Evolutionary conservation across 306 rosid species (phyloP), one percentile per base, ranked within the genome.

Genomic region (Sicyos edulis): DNA sequence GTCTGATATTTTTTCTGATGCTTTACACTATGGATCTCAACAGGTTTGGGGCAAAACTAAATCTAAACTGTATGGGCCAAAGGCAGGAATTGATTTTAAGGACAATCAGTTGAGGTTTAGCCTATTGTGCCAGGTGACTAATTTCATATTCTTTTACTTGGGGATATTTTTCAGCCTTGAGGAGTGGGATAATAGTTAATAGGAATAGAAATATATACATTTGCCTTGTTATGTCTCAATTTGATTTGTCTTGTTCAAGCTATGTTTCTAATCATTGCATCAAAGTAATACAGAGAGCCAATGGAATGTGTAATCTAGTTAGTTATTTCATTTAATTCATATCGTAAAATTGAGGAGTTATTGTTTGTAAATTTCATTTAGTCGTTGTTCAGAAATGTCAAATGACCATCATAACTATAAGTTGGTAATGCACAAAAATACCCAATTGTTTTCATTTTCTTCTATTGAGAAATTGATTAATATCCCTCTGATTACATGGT

Each of bases 21-120:
- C 66, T 32, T 66, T 19, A 4, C 22, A n/a, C 37, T 74, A 20
- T 70, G 55, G 45, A 32, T 70, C n/a, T 47, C 73, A 29, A 22
- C 58, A 83, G 86, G 87, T 83, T 53, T 75, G 87, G 85, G 87
- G 87, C 10, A 80, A 83, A 78, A 83, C 87, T 55, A 74, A 15
- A 53, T 78, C 87, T 63, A 78, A 78, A 71, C 44, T 83, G 29
- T 83, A 83, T 76, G 87, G 87, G 2, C 87, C 85, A 0, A 49
- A 1, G 20, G 49, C 87, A 17, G 87, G 87, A 73, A 70, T 0
- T 47, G 87, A 83, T 76, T 83, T 78, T 71, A 16, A 62, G 40
- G 85, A 83, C 73, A 83, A 83, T 80, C 85, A 80, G 58, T 58
- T 81, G 74, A 77, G 85, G 37, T 83, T 83, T 82, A 76, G 76